These are phyloP conservation scores for Mortierella sp. DNA, from an alignment of 371 early-diverging fungal genomes.

Conservation along the genomic window DNA sequence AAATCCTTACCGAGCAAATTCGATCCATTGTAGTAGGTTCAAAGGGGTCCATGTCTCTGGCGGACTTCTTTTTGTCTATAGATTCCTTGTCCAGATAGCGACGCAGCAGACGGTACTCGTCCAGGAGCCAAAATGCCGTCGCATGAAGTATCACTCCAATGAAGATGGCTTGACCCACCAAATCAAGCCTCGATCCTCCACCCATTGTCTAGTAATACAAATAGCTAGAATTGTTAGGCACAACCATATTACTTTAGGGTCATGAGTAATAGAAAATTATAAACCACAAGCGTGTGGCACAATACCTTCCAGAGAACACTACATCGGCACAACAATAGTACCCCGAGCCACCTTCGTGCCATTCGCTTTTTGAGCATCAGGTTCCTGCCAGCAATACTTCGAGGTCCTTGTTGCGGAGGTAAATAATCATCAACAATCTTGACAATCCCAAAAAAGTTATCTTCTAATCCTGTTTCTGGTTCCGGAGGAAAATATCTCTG, in stretches of 20 bases:
- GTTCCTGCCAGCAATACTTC: slow-evolving; percentile 39
- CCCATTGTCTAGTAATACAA: background rate
- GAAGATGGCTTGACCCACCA: slow-evolving; percentile 14
- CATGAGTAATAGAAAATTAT: background rate
- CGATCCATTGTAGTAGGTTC: slow-evolving; percentile 27
- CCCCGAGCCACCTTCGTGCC: slow-evolving; percentile 37
- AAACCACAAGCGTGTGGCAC: too few species aligned
- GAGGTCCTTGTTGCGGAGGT: slow-evolving; percentile 27
- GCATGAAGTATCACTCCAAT: slow-evolving; percentile 35
- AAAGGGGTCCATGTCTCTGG: slow-evolving; percentile 27
- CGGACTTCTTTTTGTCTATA: slow-evolving; percentile 1
- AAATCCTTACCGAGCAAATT: slow-evolving; percentile 26
- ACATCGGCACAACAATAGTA: slow-evolving; percentile 23
- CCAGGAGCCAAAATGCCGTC: slow-evolving; percentile 41
- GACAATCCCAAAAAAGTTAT: slow-evolving; percentile 54
- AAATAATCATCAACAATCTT: slow-evolving; percentile 55
- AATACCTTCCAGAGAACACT: slow-evolving; percentile 20
- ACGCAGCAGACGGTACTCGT: slow-evolving; percentile 26
- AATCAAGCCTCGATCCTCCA: slow-evolving; percentile 1
- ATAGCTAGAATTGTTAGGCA: too few species aligned
- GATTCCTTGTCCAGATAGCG: slow-evolving; percentile 9
- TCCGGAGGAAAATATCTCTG: slow-evolving; percentile 51
- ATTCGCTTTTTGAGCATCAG: slow-evolving; percentile 49
- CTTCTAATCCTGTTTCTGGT: slow-evolving; percentile 51
- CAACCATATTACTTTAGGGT: background rate